Evolutionary conservation across 148 eudicot species (phyloP), one percentile per base, ranked within the genome.

Genomic region (Silene latifolia): DNA sequence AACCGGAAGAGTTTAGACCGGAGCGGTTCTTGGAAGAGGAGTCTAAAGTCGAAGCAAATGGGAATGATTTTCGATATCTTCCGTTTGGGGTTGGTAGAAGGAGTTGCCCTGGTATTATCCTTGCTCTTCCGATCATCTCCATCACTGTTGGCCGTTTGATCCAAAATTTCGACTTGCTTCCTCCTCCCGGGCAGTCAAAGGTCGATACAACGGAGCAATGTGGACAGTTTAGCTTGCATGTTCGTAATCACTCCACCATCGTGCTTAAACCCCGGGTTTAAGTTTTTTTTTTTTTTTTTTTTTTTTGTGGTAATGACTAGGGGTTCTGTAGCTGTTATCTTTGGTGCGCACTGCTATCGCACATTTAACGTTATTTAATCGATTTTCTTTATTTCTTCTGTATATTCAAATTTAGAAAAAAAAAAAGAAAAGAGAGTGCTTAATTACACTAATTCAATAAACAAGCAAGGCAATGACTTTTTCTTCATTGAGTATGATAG

Each of bases 21-120:
- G 96, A 90, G 80, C 84, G 96, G 82, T 90, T 90, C 83, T 78
- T 88, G 46, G 89, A 90, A 74, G 96, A 90, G 82, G 96, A 90
- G 56, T 12, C 86, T 2, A 88, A 88, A 56, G 92, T 90, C 19
- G 96, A 90, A 69, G 87, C 91, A 35, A 90, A 81, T 61, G 96
- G 96, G 4, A 90, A 88, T 42, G 96, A 90, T 67, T 85, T 88
- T 69, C 77, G 85, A 82, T 90, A 88, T 64, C 82, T 90, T 10
- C 96, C 96, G 0, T 90, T 90, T 65, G 96, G 96, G 0, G 92
- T 84, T 0, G 96, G 96, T 0, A 77, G 96, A 63, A 82, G 96
- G 77, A 90, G 96, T 74, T 90, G 96, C 79, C 96, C 96, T 9
- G 96, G 92, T 47, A 90, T 90, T 12, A 85, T 88, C 29, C 89